phyloP scores from a whole-genome alignment of 2,329 filamentous ascomycete genomes.

The Aspergillus ochraceoroseus region DNA sequence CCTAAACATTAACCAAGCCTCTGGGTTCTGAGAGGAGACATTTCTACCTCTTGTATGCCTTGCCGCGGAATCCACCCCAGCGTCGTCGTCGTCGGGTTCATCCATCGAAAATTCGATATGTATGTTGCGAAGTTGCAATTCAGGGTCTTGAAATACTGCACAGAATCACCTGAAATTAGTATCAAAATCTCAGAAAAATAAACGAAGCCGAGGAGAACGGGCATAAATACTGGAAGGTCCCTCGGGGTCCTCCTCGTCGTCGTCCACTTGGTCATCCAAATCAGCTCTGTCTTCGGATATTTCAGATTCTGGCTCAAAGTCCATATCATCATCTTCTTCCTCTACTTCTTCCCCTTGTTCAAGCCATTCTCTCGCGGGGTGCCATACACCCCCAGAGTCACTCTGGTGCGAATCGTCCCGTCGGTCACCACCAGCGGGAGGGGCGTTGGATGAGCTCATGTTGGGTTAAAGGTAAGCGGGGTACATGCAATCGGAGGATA shows the following conservation, averaged over 20 bases:
- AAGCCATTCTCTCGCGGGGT: slow-evolving; percentile 37
- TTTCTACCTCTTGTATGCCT: slow-evolving; percentile 24
- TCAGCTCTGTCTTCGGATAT: slow-evolving; percentile 33
- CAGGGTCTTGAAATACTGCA: slow-evolving; percentile 14
- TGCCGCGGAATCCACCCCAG: slow-evolving; percentile 14
- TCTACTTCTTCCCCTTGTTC: slow-evolving; percentile 41
- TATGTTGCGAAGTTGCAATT: slow-evolving; percentile 24
- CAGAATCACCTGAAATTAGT: background rate
- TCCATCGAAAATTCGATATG: slow-evolving; percentile 31
- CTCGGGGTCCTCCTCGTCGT: slow-evolving; percentile 34
- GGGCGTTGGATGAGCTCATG: slow-evolving; percentile 30
- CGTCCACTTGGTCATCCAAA: slow-evolving; percentile 27
- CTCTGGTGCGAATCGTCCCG: slow-evolving; percentile 17
- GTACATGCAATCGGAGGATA: slow-evolving; percentile 10
- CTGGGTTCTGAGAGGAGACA: background rate
- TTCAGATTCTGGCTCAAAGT: slow-evolving; percentile 46
- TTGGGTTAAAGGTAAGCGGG: slow-evolving; percentile 14
- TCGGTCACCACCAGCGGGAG: slow-evolving; percentile 25
- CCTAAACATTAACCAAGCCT: background rate
- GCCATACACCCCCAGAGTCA: slow-evolving; percentile 31
- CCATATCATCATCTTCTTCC: slow-evolving; percentile 48
- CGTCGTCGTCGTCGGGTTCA: slow-evolving; percentile 17
- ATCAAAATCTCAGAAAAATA: background rate
- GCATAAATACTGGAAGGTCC: slow-evolving; percentile 17
- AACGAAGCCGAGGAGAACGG: background rate